Base-by-base conservation (phyloP, 2,329 filamentous ascomycete genomes). In the Xylaria arbuscula region DNA sequence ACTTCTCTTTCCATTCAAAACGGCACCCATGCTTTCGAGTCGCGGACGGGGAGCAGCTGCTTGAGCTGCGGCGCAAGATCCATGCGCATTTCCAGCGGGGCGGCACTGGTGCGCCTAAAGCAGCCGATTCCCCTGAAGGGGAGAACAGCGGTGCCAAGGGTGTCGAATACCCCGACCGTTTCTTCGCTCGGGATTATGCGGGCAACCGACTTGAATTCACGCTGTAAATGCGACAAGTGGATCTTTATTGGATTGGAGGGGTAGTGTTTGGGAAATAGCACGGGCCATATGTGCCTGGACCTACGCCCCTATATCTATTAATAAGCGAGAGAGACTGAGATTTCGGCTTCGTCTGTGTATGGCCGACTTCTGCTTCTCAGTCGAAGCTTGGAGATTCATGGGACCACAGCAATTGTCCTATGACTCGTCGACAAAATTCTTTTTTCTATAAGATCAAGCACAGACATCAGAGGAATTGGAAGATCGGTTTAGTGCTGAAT, bases 11-110 rank as follows among this genome's bases (percentile, higher is more conserved):
- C 54, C 76, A 79, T 5, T 84, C 84, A 0, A 78, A 79, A 2
- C 81, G 86, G 1, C 88, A 90, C 72, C 86, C 87, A 2, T 91
- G 88, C 76, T 90, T 91, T 72, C 82, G 81, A 45, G 72, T 90
- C 2, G 81, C 77, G 1, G 83, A 80, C 13, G 76, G 73, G 1
- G 84, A 87, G 34, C 81, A 81, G n/a, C 76, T 90, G 55, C 71
- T 81, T 11, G 73, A 76, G 66, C 73, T 90, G 70, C 82, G 85
- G 72, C 73, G 78, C 67, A 79, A 78, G 56, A 81, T 90, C 17
- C 88, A 82, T 79, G 82, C 82, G 45, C 88, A 90, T 75, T 81
- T 81, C 69, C 73, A 82, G 62, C 75, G 75, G 0, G 86, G 85
- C 0, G 85, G 84, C 0, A 76, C 80, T 2, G 83, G 82, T 0